These are phyloP conservation scores for Arthromyces matolae DNA, from an alignment of 768 basidiomycete genomes.

Conservation along the genomic window DNA sequence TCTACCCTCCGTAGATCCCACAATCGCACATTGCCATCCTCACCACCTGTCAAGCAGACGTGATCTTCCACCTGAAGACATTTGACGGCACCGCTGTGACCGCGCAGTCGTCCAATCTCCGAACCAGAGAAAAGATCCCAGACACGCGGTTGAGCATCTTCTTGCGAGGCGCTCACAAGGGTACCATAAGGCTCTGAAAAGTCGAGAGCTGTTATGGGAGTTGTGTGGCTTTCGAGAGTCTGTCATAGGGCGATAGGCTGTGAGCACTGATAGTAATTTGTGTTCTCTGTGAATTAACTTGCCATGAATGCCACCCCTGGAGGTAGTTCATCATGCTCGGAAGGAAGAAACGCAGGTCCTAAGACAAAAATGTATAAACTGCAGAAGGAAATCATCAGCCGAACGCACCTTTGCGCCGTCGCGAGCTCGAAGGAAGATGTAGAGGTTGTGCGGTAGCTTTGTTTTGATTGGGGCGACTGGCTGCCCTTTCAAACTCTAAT, in stretches of 20 bases:
- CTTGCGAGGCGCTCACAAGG: slow-evolving; percentile 82
- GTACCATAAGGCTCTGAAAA: slow-evolving; percentile 96
- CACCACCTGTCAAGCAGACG: slow-evolving; percentile 85
- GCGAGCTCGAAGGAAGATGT: slow-evolving; percentile 55
- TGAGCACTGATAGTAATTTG: slow-evolving; percentile 5
- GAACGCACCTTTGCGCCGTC: slow-evolving; percentile 60
- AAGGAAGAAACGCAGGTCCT: slow-evolving; percentile 95
- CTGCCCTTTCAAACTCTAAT: slow-evolving; percentile 63
- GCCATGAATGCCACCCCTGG: slow-evolving; percentile 97
- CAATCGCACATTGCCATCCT: slow-evolving; percentile 78
- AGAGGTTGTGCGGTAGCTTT: slow-evolving; percentile 34
- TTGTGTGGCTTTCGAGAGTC: slow-evolving; percentile 79
- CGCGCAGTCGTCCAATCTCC: slow-evolving; percentile 80
- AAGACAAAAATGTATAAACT: not conserved
- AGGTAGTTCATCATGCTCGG: slow-evolving; percentile 94
- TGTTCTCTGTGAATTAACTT: slow-evolving; percentile 18
- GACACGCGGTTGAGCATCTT: slow-evolving; percentile 83
- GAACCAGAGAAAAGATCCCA: slow-evolving; percentile 94
- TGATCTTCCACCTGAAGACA: slow-evolving; percentile 91
- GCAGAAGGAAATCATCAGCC: not conserved
- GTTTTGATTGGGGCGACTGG: slow-evolving; percentile 24
- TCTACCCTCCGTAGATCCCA: slow-evolving; percentile 91
- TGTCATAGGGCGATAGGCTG: slow-evolving; percentile 26
- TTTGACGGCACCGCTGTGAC: slow-evolving; percentile 80
- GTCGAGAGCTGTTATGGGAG: slow-evolving; percentile 85